A percentile compares a stretch with the other conserved stretches of the same genome.
phyloP scores from a whole-genome alignment of 306 rosid genomes.

The Cucurbita moschata region DNA sequence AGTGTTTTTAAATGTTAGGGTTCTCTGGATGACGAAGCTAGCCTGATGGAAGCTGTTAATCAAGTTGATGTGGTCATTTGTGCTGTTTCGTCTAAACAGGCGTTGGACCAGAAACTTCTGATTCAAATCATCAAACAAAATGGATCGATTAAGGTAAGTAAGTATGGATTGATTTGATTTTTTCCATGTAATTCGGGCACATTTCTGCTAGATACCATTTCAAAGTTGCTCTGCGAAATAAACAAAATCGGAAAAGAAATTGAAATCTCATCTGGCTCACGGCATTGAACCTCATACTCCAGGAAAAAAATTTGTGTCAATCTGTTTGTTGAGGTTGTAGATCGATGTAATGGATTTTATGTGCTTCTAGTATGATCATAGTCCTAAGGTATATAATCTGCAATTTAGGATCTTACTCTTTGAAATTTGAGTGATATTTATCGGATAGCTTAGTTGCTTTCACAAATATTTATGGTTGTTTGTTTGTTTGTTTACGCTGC shows the following conservation, averaged over 20 bases:
- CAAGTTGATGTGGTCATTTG: constrained; percentile 74
- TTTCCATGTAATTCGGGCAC: not conserved
- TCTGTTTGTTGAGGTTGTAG: not conserved
- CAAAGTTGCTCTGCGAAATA: not conserved
- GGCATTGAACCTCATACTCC: not conserved
- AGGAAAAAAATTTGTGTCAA: not conserved
- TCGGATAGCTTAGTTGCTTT: not conserved
- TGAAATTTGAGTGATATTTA: not conserved
- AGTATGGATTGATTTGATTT: not conserved
- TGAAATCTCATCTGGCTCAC: not conserved
- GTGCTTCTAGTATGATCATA: not conserved
- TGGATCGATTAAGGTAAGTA: constrained; percentile 56
- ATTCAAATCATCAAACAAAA: constrained; percentile 40
- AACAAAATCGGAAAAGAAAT: no score
- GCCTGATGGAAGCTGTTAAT: constrained; percentile 44
- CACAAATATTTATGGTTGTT: not conserved
- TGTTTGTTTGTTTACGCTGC: constrained; percentile 9
- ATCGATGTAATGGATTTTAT: not conserved
- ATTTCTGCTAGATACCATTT: not conserved
- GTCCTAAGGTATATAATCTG: not conserved
- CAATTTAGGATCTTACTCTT: not conserved
- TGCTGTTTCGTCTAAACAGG: constrained; percentile 43
- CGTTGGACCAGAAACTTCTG: constrained; percentile 46
- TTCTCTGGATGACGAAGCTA: constrained; percentile 54
- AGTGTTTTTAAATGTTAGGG: constrained; percentile 21